A percentile compares a stretch with the other conserved stretches of the same genome.
These are phyloP conservation scores for Parascedosporium putredinis DNA, from an alignment of 2,329 filamentous ascomycete species.

Conservation along the genomic window DNA sequence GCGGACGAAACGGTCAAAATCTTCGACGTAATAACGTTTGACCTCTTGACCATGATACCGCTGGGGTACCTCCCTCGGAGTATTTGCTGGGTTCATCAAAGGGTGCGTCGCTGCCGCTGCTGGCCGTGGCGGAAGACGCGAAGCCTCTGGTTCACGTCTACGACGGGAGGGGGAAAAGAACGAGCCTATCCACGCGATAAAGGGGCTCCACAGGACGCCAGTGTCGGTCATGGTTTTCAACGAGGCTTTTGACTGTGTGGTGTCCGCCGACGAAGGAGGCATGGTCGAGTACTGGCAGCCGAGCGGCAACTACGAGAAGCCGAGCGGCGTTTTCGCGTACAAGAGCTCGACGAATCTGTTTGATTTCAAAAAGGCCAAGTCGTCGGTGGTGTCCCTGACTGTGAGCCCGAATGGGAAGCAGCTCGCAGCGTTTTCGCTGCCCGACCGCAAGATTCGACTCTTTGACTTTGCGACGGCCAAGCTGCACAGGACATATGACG, in stretches of 20 bases:
- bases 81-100: slow-evolving; percentile 86
- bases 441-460: slow-evolving; percentile 82
- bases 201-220: slow-evolving; percentile 68
- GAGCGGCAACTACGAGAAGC: slow-evolving; percentile 73
- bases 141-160: slow-evolving; percentile 71
- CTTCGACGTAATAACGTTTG: slow-evolving; percentile 75
- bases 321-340: slow-evolving; percentile 79
- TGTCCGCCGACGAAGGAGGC: slow-evolving; percentile 79
- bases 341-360: slow-evolving; percentile 93
- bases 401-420: slow-evolving; percentile 79
- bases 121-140: slow-evolving; percentile 71
- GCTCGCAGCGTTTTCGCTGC: slow-evolving; percentile 83
- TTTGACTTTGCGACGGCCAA: slow-evolving; percentile 90
- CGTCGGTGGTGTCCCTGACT: slow-evolving; percentile 68
- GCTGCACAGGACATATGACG: slow-evolving; percentile 86
- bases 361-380: slow-evolving; percentile 93
- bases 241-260: slow-evolving; percentile 74
- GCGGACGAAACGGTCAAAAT: slow-evolving; percentile 70
- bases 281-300: slow-evolving; percentile 98
- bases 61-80: slow-evolving; percentile 65
- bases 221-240: slow-evolving; percentile 87
- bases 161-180: slow-evolving; percentile 80
- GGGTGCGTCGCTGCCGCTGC: slow-evolving; percentile 75
- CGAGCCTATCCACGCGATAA: slow-evolving; percentile 65
- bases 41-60: slow-evolving; percentile 73